Percentiles rank a stretch among this genome's conserved stretches.
phyloP scores from a whole-genome alignment of 2,329 filamentous ascomycete species.

The Calonectria honghensis region DNA sequence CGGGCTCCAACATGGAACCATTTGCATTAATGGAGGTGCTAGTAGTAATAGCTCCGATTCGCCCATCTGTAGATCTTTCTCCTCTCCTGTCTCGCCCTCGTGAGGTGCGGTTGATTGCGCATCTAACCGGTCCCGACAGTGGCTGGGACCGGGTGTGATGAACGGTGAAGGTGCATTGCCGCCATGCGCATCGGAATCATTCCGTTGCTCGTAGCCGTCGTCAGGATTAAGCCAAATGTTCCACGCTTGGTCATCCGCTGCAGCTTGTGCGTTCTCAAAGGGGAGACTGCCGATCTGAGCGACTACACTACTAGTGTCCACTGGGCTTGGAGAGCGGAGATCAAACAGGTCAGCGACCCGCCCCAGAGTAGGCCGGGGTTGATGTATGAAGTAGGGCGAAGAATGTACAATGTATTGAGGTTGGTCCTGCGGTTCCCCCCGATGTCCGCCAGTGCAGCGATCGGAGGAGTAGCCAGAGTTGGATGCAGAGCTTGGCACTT shows the following conservation, averaged over 20 bases:
- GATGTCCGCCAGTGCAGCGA: not conserved
- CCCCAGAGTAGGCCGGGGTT: slow-evolving; percentile 53
- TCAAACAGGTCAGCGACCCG: slow-evolving; percentile 38
- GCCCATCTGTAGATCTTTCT: not conserved
- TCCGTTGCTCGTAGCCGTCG: not conserved
- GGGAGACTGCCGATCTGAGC: slow-evolving; percentile 42
- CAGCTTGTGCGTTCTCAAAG: slow-evolving; percentile 13
- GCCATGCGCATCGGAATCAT: not conserved
- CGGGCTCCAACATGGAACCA: not conserved
- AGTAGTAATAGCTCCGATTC: slow-evolving; percentile 1
- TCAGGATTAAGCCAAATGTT: slow-evolving; percentile 47
- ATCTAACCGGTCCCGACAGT: slow-evolving; percentile 41
- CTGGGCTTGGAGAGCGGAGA: slow-evolving; percentile 38
- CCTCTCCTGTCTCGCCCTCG: not conserved
- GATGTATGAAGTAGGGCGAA: slow-evolving; percentile 48
- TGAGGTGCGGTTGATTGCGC: slow-evolving; percentile 7
- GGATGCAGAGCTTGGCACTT: slow-evolving; percentile 3
- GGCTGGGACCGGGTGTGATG: slow-evolving; percentile 47
- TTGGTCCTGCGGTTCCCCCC: slow-evolving; percentile 27
- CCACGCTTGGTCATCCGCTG: slow-evolving; percentile 50
- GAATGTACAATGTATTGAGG: slow-evolving; percentile 44
- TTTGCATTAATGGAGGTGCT: not conserved
- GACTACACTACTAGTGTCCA: slow-evolving; percentile 42
- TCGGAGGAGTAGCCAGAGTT: not conserved
- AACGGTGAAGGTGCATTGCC: slow-evolving; percentile 7